These are phyloP conservation scores for Neurospora cerealis DNA, from an alignment of 495 filamentous ascomycete genomes.

Conservation along the genomic window DNA sequence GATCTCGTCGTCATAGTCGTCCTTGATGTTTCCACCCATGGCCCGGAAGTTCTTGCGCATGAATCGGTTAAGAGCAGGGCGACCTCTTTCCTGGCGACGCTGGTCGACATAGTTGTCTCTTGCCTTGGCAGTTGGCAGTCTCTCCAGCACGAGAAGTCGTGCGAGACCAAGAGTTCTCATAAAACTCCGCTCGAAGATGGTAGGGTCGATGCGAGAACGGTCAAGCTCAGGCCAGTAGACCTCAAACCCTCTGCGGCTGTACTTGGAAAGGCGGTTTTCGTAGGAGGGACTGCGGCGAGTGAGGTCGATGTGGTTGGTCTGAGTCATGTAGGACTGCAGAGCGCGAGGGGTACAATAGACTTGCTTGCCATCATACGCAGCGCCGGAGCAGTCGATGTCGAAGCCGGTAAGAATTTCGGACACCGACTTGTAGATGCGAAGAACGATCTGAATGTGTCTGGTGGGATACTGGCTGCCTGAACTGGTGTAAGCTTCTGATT, in stretches of 20 bases:
- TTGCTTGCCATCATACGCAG: conserved; percentile 66
- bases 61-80: conserved; percentile 35
- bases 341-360: conserved; percentile 64
- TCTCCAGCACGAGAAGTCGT: conserved; percentile 67
- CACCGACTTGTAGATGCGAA: conserved; percentile 71
- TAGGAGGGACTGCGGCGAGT: conserved; percentile 72
- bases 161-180: conserved; percentile 65
- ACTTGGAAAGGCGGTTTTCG: conserved; percentile 81
- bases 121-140: conserved; percentile 53
- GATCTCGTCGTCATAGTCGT: conserved; percentile 60
- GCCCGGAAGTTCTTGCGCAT: conserved; percentile 11
- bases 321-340: conserved; percentile 64
- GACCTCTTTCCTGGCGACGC: conserved; percentile 57
- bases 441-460: conserved; percentile 71
- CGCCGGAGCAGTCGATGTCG: conserved; percentile 74
- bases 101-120: conserved; percentile 57
- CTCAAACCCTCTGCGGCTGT: conserved; percentile 74
- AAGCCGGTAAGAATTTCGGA: conserved; percentile 78
- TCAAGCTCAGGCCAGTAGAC: conserved; percentile 67
- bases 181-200: conserved; percentile 75
- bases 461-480: conserved; percentile 66
- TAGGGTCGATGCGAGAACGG: conserved; percentile 63
- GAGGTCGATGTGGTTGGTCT: conserved; percentile 71
- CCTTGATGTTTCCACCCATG: conserved; percentile 56
- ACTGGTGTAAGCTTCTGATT: not conserved